Conservation (phyloP, 306 rosid genomes). For the Sesbania bispinosa region DNA sequence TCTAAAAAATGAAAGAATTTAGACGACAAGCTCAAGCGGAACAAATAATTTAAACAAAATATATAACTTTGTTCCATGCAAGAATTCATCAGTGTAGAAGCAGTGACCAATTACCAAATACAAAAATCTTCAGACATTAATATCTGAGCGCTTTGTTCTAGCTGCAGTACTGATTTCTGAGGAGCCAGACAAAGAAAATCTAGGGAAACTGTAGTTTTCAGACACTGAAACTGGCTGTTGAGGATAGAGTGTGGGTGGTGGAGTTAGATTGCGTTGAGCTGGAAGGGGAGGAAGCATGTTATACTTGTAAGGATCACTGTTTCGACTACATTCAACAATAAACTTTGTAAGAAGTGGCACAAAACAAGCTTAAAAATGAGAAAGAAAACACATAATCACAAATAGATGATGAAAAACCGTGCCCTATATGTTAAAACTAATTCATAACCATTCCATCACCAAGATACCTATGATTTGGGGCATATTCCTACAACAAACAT, state of each 20-base stretch:
- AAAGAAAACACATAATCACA: background rate
- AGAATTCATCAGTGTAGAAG: constrained; percentile 21
- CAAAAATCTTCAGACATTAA: constrained; percentile 57
- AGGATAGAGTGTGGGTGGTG: constrained; percentile 96
- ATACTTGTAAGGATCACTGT: constrained; percentile 65
- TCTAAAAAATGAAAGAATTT: constrained; percentile 43
- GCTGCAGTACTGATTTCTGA: constrained; percentile 49
- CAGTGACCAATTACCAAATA: constrained; percentile 17
- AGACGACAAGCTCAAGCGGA: constrained; percentile 33
- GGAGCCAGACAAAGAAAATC: constrained; percentile 62
- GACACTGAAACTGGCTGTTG: constrained; percentile 90
- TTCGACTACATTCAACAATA: constrained; percentile 40
- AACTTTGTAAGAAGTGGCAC: constrained; percentile 16
- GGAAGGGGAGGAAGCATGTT: constrained; percentile 90
- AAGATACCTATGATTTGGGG: background rate
- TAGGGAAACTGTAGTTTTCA: constrained; percentile 67
- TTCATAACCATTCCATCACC: background rate
- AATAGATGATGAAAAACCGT: background rate
- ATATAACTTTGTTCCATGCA: constrained; percentile 30
- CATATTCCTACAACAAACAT: background rate
- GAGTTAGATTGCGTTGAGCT: constrained; percentile 89
- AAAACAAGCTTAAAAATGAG: background rate
- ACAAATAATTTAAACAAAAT: constrained; percentile 20
- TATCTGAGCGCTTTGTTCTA: constrained; percentile 85
- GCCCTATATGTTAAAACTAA: background rate